Base-by-base conservation (phyloP, 2,329 filamentous ascomycete genomes). In the Neobulgaria alba region DNA sequence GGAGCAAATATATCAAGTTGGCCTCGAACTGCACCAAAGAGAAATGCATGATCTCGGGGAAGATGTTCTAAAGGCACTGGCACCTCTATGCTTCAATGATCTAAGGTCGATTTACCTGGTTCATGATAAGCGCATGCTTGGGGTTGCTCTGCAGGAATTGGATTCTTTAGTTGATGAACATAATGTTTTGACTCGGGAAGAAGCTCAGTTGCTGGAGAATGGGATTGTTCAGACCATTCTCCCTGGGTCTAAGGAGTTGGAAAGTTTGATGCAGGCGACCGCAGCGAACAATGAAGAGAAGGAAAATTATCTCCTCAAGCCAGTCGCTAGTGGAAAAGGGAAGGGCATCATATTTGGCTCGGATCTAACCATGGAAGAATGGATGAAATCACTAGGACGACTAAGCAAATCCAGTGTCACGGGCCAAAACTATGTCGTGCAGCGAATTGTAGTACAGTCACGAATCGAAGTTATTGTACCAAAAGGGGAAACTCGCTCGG, bases 41-140 rank as follows among this genome's bases (percentile, higher is more conserved):
- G 59, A 62, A 30, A 17, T 62, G 3, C 35, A 35, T 7, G 42
- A 42, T 2, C 33, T 62, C 1, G 21, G 35, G 3, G 21, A 34
- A 2, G 48, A 55, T n/a, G 52, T 61, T 43, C 37, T 54, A 5
- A 53, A 42, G 2, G 50, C 57, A 5, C 20, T 62, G 9, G 43
- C 48, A 3, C 23, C 54, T 4, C 42, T 49, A 4, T 59, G 57
- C 29, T 54, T 59, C 18, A 61, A 63, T 32, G 58, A 62, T 29
- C 49, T 62, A 36, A 53, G 59, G n/a, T 54, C 49, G 5, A 47
- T 59, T 1, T 42, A 57, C 5, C 47, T 62, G 2, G 50, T 53
- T 3, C 59, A 61, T 29, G 60, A 62, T 29, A 62, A 47, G 44
- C 26, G 60, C 21, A 57, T 62, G 48, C 46, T 62, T 3, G 55